phyloP scores from a whole-genome alignment of 139 green algal species.

The Tetratostichococcus sp. region DNA sequence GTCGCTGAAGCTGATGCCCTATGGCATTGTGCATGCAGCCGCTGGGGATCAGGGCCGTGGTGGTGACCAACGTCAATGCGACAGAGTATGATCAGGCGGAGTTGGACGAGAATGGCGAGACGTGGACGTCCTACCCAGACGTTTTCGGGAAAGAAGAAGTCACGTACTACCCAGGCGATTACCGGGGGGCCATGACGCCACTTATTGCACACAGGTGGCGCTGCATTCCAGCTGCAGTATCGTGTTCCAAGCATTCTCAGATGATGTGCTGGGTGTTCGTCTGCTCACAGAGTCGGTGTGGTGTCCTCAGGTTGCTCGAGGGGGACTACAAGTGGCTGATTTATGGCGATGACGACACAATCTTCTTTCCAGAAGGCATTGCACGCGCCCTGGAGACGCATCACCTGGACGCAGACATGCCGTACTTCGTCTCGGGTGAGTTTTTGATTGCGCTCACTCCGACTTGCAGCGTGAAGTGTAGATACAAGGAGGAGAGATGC shows the following conservation, averaged over 20 bases:
- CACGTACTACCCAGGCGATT: not conserved
- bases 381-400: not conserved
- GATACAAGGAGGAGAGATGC: too few relatives aligned
- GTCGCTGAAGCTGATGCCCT: too few relatives aligned
- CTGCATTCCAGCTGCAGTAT: too few relatives aligned
- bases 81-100: not conserved
- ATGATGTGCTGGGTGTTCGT: not conserved
- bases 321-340: conserved; percentile 11
- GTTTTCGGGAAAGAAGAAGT: not conserved
- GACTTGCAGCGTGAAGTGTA: too few relatives aligned
- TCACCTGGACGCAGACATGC: not conserved
- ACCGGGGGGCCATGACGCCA: not conserved
- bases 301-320: not conserved
- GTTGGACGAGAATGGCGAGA: not conserved
- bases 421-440: not conserved
- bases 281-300: too few relatives aligned
- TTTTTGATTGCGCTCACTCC: too few relatives aligned
- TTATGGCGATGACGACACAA: conserved; percentile 30
- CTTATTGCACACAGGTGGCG: not conserved
- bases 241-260: not conserved
- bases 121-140: not conserved
- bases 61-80: not conserved
- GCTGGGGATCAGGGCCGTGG: not conserved
- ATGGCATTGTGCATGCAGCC: too few relatives aligned
- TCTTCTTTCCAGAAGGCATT: conserved; percentile 20